Conservation (phyloP, 768 basidiomycete species). For the Xerocomellus amylosporus region DNA sequence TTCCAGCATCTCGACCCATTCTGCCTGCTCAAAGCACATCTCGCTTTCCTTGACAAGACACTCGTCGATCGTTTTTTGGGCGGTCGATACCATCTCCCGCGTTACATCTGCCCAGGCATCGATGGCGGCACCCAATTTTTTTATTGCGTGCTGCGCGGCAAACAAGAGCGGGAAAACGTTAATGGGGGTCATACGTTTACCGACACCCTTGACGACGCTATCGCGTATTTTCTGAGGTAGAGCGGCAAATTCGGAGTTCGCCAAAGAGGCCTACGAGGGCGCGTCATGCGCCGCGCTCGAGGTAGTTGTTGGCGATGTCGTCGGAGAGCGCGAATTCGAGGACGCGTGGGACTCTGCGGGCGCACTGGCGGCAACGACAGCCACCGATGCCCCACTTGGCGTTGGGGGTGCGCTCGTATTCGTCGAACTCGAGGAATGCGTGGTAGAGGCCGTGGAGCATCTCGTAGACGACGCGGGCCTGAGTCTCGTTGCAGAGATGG, state of each 20-base stretch:
- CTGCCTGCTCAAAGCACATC: conserved; percentile 62
- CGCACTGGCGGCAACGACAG: conserved; percentile 82
- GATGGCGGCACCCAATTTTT: conserved; percentile 52
- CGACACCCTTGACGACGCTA: conserved; percentile 62
- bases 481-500: conserved; percentile 73
- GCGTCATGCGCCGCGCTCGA: conserved; percentile 71
- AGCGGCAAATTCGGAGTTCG: conserved; percentile 72
- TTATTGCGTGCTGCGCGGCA: conserved; percentile 59
- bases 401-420: conserved; percentile 70
- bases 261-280: conserved; percentile 83
- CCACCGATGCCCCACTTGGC: conserved; percentile 83
- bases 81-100: conserved; percentile 62
- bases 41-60: conserved; percentile 58
- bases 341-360: conserved; percentile 74
- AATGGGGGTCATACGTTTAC: conserved; percentile 59
- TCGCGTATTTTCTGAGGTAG: conserved; percentile 66
- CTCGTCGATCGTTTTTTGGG: conserved; percentile 61
- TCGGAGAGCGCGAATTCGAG: conserved; percentile 76
- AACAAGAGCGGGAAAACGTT: conserved; percentile 71
- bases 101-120: conserved; percentile 44
- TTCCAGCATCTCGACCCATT: conserved; percentile 76
- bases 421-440: conserved; percentile 74
- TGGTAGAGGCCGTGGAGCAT: conserved; percentile 90
- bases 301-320: conserved; percentile 70
- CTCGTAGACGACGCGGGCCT: conserved; percentile 80